These are phyloP conservation scores for Spirogloea muscicola DNA, from an alignment of 139 green algal genomes.

Conservation along the genomic window DNA sequence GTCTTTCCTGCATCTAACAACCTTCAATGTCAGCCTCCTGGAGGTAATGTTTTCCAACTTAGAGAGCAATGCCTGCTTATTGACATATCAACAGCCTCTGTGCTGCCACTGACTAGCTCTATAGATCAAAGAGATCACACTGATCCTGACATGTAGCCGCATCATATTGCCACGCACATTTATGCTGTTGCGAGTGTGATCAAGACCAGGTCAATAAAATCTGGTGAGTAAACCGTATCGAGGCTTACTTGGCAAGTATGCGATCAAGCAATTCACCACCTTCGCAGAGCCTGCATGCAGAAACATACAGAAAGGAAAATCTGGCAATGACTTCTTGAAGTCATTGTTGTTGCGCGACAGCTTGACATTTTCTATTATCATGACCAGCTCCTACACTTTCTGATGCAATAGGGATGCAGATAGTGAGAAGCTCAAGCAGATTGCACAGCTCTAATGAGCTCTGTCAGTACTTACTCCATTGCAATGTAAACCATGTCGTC, in stretches of 20 bases:
- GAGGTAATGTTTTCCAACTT: too few relatives aligned
- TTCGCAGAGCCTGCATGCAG: slow-evolving; percentile 61
- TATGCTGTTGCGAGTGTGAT: too few relatives aligned
- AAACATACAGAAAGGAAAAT: background rate
- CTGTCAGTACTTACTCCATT: slow-evolving; percentile 34
- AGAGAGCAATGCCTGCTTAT: background rate
- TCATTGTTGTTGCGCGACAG: too few relatives aligned
- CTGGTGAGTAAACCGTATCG: background rate
- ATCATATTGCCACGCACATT: too few relatives aligned
- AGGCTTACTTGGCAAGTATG: slow-evolving; percentile 60
- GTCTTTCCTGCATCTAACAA: slow-evolving; percentile 24
- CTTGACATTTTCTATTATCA: too few relatives aligned
- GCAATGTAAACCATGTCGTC: slow-evolving; percentile 39
- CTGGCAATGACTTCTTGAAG: too few relatives aligned
- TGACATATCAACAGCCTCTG: background rate
- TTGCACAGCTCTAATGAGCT: background rate
- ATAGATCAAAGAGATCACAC: background rate
- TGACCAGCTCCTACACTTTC: too few relatives aligned
- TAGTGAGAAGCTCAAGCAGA: background rate
- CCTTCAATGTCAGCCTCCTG: too few relatives aligned
- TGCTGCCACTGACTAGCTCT: background rate
- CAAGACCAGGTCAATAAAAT: too few relatives aligned
- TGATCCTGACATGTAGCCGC: background rate
- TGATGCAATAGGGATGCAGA: background rate
- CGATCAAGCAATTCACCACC: slow-evolving; percentile 96